Base-by-base conservation (phyloP, 2,329 filamentous ascomycete species). In the Botrytis galanthina region DNA sequence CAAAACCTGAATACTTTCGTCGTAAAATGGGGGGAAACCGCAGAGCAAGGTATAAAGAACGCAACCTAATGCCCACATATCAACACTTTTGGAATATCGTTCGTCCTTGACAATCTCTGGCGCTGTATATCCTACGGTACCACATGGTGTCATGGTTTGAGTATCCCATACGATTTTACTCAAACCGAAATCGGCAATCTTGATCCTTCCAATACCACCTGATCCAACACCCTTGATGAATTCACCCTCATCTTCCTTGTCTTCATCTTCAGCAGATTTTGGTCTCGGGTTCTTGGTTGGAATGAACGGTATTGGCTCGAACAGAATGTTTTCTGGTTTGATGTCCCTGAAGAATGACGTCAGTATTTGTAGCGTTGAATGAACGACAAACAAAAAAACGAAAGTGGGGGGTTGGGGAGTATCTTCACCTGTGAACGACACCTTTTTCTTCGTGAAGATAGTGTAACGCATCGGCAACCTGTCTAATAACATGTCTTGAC, bases 81-180 rank as follows among this genome's bases (percentile, higher is more conserved):
- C 96, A 63, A 99, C 96, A 70, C 94, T 97, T 86, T 98, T 99
- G 54, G 95, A 98, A 83, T 99, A 99, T 35, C 95, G 90, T 84
- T 99, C 96, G 83, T 99, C 96, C 84, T 98, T 98, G 82, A 99
- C 96, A 76, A 99, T 99, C 81, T 99, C 96, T 12, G 96, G 96
- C 5, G 96, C 96, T 6, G 96, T 98, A 84, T 99, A 99, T 61
- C 96, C 96, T 73, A 98, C 96, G 0, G 96, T 99, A 73, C 96
- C 96, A 82, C 96, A 99, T n/a, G 96, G 96, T 4, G 96, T 99
- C 93, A 98, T 98, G 16, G 96, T 99, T 81, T 97, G 93, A 78
- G 90, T 96, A 79, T 98, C 96, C 96, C 96, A 99, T 26, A 99
- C 94, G 77, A 99, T 93, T 84, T 99, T 99, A 76, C 95, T 98